Base-by-base conservation (phyloP, 345 rosid species). In the Eucalyptus guilfoylei region DNA sequence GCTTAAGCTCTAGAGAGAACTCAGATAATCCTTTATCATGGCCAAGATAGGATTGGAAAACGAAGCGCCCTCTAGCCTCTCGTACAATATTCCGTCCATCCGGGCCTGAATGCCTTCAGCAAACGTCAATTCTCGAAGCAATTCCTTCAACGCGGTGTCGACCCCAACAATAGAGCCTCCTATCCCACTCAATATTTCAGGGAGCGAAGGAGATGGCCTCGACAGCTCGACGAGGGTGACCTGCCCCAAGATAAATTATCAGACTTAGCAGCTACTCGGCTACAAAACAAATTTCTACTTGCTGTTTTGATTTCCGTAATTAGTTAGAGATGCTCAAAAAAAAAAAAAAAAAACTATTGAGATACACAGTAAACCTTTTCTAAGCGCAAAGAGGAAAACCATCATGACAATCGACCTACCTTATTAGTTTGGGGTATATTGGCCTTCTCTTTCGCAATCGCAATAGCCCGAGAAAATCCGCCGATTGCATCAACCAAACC, bases 401-500 rank as follows among this genome's bases (percentile, higher is more conserved):
- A 88, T 30, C 8, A 80, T 14, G 42, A 76, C 8, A n/a, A 40
- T 76, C 23, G 89, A 88, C 89, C 21, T 67, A 97, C 99, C 95
- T 92, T 89, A 86, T 80, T 93, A 87, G 95, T 92, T 90, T 91
- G 94, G 86, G 99, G 97, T 90, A 97, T 96, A 58, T 96, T 94
- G 32, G 98, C 96, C 92, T 93, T 96, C 88, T 94, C 92, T 93
- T 96, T 97, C 49, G 98, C 99, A 42, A 97, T 96, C 16, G 99
- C 99, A 90, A 97, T 85, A 89, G 99, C 99, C 55, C 94, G 93
- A 90, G 99, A 96, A 88, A 96, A 90, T 76, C 99, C 99, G 14
- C 99, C 98, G 13, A 96, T 92, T 86, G 97, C 98, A 95, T 97
- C 99, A 16, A 97, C 96, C 62, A 97, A 89, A 91, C 99, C 98